These are phyloP conservation scores for Coemansia biformis DNA, from an alignment of 192 early-diverging fungal genomes.

Conservation along the genomic window DNA sequence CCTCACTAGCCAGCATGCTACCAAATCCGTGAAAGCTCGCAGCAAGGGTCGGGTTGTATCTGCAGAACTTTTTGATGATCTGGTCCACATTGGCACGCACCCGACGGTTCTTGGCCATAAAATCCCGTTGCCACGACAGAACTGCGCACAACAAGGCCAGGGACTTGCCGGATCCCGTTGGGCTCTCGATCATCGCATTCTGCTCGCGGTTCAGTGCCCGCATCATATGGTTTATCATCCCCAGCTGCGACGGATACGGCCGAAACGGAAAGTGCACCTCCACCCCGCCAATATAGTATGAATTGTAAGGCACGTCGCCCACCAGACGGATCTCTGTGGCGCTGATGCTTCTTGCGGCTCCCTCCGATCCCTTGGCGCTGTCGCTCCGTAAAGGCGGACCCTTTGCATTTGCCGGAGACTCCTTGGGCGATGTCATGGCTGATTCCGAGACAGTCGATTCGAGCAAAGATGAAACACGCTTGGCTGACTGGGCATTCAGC, in stretches of 20 bases:
- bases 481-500: too few relatives aligned
- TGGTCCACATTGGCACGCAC: slow-evolving; percentile 27
- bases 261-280: slow-evolving; percentile 60
- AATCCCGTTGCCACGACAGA: slow-evolving; percentile 58
- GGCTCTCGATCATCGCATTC: slow-evolving; percentile 67
- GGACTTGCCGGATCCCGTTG: slow-evolving; percentile 78
- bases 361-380: too few relatives aligned
- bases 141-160: slow-evolving; percentile 65
- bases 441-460: too few relatives aligned
- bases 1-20: too few relatives aligned
- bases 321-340: slow-evolving; percentile 6
- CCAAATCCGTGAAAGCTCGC: not conserved
- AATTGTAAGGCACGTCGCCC: not conserved
- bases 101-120: slow-evolving; percentile 38
- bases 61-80: slow-evolving; percentile 34
- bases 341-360: too few relatives aligned
- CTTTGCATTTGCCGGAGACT: too few relatives aligned
- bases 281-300: slow-evolving; percentile 50
- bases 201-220: slow-evolving; percentile 47
- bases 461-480: too few relatives aligned
- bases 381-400: too few relatives aligned
- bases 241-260: slow-evolving; percentile 62
- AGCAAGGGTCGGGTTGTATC: slow-evolving; percentile 27
- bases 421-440: too few relatives aligned
- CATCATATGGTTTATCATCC: slow-evolving; percentile 63